phyloP scores from a whole-genome alignment of 2,329 filamentous ascomycete genomes.

The Coccinonectria pachysandricola region DNA sequence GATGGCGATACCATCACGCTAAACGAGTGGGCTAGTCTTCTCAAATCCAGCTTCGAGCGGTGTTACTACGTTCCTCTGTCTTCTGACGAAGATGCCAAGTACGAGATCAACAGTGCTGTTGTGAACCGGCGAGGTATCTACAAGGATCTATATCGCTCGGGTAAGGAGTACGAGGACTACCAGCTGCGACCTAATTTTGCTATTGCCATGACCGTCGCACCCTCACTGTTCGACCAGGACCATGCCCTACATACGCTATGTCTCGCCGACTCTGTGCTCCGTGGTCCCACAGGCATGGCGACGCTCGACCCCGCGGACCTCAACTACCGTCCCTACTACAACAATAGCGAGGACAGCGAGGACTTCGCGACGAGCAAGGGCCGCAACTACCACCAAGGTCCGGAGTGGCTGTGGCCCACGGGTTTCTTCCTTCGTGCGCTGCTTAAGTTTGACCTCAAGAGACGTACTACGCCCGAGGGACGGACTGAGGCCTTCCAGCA shows the following conservation, averaged over 20 bases:
- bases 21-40: constrained; percentile 64
- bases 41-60: constrained; percentile 81
- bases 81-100: constrained; percentile 58
- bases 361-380: constrained; percentile 92
- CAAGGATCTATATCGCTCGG: constrained; percentile 90
- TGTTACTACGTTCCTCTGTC: constrained; percentile 78
- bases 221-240: constrained; percentile 68
- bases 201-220: constrained; percentile 90
- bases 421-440: constrained; percentile 91
- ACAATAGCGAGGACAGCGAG: constrained; percentile 84
- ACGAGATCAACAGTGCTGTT: constrained; percentile 69
- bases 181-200: constrained; percentile 90
- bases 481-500: constrained; percentile 88
- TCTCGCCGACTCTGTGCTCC: constrained; percentile 67
- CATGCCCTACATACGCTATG: constrained; percentile 75
- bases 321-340: constrained; percentile 91
- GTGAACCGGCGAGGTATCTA: constrained; percentile 93
- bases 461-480: constrained; percentile 50
- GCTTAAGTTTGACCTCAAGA: constrained; percentile 76
- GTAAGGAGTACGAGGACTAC: constrained; percentile 96
- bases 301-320: constrained; percentile 86
- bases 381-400: constrained; percentile 95
- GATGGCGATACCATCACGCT: constrained; percentile 56
- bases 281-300: constrained; percentile 87
- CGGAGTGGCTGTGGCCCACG: constrained; percentile 96